Conservation (phyloP, 192 early-diverging fungal genomes). For the Coemansia sp. region DNA sequence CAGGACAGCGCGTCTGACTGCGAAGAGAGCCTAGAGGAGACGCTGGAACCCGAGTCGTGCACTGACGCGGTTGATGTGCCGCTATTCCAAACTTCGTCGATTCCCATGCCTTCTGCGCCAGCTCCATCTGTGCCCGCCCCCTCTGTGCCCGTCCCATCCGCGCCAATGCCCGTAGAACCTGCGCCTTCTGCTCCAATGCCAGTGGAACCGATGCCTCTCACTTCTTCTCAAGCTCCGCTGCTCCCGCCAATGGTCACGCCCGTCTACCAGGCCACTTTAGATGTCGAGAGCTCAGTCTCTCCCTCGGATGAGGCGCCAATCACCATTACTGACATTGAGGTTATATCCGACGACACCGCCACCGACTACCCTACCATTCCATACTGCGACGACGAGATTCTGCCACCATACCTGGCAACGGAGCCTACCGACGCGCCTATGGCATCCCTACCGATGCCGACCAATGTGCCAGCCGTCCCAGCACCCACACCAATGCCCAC, state of each 20-base stretch:
- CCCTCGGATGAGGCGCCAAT: background rate
- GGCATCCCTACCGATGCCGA: background rate
- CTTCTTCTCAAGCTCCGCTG: background rate
- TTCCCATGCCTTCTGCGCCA: conserved; percentile 1
- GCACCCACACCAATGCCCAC: conserved; percentile 5
- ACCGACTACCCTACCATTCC: background rate
- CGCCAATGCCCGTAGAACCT: conserved; percentile 7
- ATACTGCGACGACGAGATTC: background rate
- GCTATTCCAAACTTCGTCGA: background rate
- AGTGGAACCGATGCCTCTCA: conserved; percentile 4
- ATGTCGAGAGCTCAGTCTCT: background rate
- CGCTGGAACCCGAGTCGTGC: background rate
- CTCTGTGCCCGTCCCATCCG: conserved; percentile 9
- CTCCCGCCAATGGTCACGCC: background rate
- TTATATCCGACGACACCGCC: background rate
- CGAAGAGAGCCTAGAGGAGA: background rate
- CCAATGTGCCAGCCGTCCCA: background rate
- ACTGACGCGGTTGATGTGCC: background rate
- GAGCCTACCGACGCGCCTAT: background rate
- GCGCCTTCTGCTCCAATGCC: conserved; percentile 1
- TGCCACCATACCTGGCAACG: background rate
- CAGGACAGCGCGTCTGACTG: background rate
- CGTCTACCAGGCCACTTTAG: background rate
- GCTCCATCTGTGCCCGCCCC: conserved; percentile 19
- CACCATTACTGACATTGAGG: background rate